These are phyloP conservation scores for Ogataea hybrid DNA, from an alignment of 1,139 yeast genomes.

Conservation along the genomic window DNA sequence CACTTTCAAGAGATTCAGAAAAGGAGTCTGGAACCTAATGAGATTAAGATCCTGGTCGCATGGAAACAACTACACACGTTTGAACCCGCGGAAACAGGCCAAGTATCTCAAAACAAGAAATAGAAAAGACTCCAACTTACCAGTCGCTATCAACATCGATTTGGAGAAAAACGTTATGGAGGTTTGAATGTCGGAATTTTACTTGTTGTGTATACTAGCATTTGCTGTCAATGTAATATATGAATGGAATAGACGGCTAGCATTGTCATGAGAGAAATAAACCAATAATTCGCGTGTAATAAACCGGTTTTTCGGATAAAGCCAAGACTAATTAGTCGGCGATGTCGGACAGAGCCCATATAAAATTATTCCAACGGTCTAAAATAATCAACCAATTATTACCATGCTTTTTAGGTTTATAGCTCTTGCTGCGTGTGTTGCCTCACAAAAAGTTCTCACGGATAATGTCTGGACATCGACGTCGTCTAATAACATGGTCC, in stretches of 20 bases:
- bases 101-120: constrained; percentile 36
- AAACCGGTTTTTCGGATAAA: neutral
- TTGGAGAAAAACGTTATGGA: constrained; percentile 35
- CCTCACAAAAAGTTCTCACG: constrained; percentile 28
- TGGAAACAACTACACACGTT: constrained; percentile 20
- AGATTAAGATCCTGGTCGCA: constrained; percentile 22
- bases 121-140: constrained; percentile 58
- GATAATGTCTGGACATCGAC: constrained; percentile 38
- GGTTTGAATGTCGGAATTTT: constrained; percentile 3
- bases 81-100: constrained; percentile 20
- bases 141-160: constrained; percentile 36
- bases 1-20: constrained; percentile 28
- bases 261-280: neutral
- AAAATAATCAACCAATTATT: constrained; percentile 24
- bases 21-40: constrained; percentile 20
- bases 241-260: constrained; percentile 1
- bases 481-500: constrained; percentile 29
- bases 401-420: neutral
- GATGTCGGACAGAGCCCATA: constrained; percentile 5
- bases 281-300: neutral
- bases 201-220: constrained; percentile 7
- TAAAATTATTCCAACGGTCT: constrained; percentile 1
- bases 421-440: neutral
- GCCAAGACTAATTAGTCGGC: constrained; percentile 2
- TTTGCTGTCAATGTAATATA: constrained; percentile 7